Base-by-base conservation (phyloP, 208 protist species). In the Wallacemonas sp. region DNA sequence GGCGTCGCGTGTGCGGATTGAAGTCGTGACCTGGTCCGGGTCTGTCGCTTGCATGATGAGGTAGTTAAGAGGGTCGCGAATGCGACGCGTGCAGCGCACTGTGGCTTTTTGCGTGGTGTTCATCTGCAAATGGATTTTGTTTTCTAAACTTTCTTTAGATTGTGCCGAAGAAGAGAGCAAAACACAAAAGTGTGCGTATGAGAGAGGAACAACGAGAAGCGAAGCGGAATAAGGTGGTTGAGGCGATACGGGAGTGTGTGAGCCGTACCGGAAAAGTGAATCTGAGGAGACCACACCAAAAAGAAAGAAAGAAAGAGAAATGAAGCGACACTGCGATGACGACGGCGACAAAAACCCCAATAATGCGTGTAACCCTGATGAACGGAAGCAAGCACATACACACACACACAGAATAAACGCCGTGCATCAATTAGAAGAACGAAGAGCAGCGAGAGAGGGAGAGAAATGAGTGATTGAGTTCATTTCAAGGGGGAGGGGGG, bases 1-100 rank as follows among this genome's bases (percentile, higher is more conserved):
- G 17, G 70, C 82, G 27, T 94, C 82, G 0, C 39, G 73, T n/a
- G 85, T 92, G 53, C 72, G 67, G 26, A 94, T 87, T 0, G 78
- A 77, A 2, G 77, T 89, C 26, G 67, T 66, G 6, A 92, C 75
- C 49, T 91, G 85, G 51, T 92, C 83, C 0, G 71, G 34, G 39
- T 94, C 88, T 0, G 77, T 84, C 9, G 86, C 85, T 62, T 86
- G 76, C 83, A 94, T 88, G 41, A 89, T 90, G 31, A 94, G 80
- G 64, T 94, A 84, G 62, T 91, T 80, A 14, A 94, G 70, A 1
- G 88, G 83, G 34, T 82, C 80, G 21, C 85, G 82, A 24, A 94
- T 84, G 55, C 88, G 88, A 17, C 83, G 79, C 11, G 85, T 94
- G 72, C 88, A 94, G 22, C 85, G 84, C 12, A 83, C 71, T 24